Base-by-base conservation (phyloP, 169 alveolate species). In the Miamiensis avidus region DNA sequence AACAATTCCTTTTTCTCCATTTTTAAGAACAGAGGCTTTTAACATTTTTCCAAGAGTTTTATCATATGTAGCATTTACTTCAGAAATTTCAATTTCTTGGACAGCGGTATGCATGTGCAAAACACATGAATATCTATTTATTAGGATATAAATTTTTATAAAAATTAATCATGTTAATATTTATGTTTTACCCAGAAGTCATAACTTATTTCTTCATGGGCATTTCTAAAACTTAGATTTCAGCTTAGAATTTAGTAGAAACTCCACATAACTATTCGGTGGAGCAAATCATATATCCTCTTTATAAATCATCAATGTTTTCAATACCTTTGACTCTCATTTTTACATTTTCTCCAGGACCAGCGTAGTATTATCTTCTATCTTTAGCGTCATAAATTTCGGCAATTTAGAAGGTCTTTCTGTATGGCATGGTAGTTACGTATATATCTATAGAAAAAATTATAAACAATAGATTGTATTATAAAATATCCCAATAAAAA, bases 171-270 rank as follows among this genome's bases (percentile, higher is more conserved):
- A n/a, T n/a, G n/a, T n/a, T n/a, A n/a, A n/a, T n/a, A n/a, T n/a
- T n/a, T n/a, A n/a, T n/a, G n/a, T n/a, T n/a, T n/a, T n/a, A 98
- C n/a, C 99, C 99, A 11, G 98, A 95, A 20, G 99, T 95, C 83
- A 98, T 89, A 72, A 98, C 89, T 16, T 98, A 99, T 75, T 98
- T 92, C 85, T 97, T 98, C 77, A 96, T 99, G 49, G 97, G 97
- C 64, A 98, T 89, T 88, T 98, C 99, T 26, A 98, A 93, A 65
- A 98, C 89, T 26, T 94, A 95, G 29, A 98, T 89, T 83, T 96
- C 96, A 27, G 99, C 99, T 74, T 94, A 87, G 87, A 98, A 97
- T 88, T 94, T 97, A 64, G 92, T 83, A 74, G 97, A 98, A 15
- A 96, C 98, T 4, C 98, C 98, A 87, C 99, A 97, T 65, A 97